A percentile compares a stretch with the other conserved stretches of the same genome.
Evolutionary conservation across 768 basidiomycete genomes (phyloP).

Genomic region (Russula olivacea): DNA sequence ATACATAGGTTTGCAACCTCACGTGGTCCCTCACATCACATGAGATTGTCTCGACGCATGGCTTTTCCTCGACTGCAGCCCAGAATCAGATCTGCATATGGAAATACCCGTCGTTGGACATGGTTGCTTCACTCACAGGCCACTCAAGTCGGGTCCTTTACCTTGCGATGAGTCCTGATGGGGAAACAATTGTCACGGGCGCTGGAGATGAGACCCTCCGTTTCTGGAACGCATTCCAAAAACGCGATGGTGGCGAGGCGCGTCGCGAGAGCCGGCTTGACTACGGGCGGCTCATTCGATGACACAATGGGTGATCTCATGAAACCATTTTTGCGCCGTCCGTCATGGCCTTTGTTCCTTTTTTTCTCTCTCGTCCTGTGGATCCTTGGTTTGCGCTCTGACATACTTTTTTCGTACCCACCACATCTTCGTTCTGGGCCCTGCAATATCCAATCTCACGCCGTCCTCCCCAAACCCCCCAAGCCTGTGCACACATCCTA

Average conservation of each 20-base stretch:
- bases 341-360: background rate
- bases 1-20: slow-evolving; percentile 86
- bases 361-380: background rate
- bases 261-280: slow-evolving; percentile 40
- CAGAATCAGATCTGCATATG: slow-evolving; percentile 97
- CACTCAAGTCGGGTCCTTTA: slow-evolving; percentile 94
- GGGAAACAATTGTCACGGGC: slow-evolving; percentile 96
- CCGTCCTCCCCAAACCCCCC: background rate
- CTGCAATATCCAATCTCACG: slow-evolving; percentile 10
- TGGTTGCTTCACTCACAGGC: slow-evolving; percentile 91
- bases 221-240: slow-evolving; percentile 98
- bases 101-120: slow-evolving; percentile 89
- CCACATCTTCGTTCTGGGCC: slow-evolving; percentile 9
- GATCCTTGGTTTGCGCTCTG: slow-evolving; percentile 3
- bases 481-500: background rate
- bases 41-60: slow-evolving; percentile 96
- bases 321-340: background rate
- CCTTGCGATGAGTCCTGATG: slow-evolving; percentile 96
- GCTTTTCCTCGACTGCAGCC: slow-evolving; percentile 87
- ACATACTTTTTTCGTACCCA: slow-evolving; percentile 1
- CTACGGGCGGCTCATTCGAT: slow-evolving; percentile 41
- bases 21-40: slow-evolving; percentile 95
- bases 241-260: slow-evolving; percentile 43
- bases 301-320: slow-evolving; percentile 1
- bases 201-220: slow-evolving; percentile 95